A percentile compares a stretch with the other conserved stretches of the same genome.
phyloP scores from a whole-genome alignment of 1,284 basidiomycete species.

The Xerocomus amazonicus region DNA sequence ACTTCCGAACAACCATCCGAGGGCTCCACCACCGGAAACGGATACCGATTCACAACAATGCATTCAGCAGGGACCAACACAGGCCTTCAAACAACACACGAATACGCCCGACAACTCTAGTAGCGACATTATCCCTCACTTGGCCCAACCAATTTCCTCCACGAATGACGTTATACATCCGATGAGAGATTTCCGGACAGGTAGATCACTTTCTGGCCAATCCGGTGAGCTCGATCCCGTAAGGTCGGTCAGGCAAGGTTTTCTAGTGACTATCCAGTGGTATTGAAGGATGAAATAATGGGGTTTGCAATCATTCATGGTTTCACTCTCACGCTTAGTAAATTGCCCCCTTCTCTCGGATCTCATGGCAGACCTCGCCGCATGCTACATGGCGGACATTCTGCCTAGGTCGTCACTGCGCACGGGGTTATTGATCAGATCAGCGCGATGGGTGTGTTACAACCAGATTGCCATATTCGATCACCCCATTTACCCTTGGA shows the following conservation, averaged over 20 bases:
- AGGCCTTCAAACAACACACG: not conserved
- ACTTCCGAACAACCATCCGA: not conserved
- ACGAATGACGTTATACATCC: not conserved
- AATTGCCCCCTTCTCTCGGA: slow-evolving; percentile 26
- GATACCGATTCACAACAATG: not conserved
- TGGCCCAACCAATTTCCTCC: not conserved
- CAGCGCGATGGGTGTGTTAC: slow-evolving; percentile 15
- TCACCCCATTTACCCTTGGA: slow-evolving; percentile 18
- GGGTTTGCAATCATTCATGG: slow-evolving; percentile 2
- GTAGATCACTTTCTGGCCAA: not conserved
- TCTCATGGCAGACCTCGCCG: slow-evolving; percentile 41
- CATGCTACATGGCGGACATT: slow-evolving; percentile 27
- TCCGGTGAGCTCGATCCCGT: not conserved
- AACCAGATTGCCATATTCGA: slow-evolving; percentile 15
- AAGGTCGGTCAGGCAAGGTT: not conserved
- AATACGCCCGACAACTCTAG: not conserved
- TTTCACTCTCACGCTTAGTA: slow-evolving; percentile 9
- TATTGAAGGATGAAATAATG: not conserved
- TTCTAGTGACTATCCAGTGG: not conserved
- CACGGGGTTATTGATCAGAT: slow-evolving; percentile 37
- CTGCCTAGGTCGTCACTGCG: slow-evolving; percentile 33
- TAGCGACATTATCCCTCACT: not conserved
- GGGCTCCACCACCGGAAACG: not conserved
- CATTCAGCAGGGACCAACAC: not conserved
- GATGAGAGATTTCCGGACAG: not conserved